A percentile compares a stretch with the other conserved stretches of the same genome.
Evolutionary conservation across 768 basidiomycete species (phyloP).

Genomic region (Tephrocybe sp.): DNA sequence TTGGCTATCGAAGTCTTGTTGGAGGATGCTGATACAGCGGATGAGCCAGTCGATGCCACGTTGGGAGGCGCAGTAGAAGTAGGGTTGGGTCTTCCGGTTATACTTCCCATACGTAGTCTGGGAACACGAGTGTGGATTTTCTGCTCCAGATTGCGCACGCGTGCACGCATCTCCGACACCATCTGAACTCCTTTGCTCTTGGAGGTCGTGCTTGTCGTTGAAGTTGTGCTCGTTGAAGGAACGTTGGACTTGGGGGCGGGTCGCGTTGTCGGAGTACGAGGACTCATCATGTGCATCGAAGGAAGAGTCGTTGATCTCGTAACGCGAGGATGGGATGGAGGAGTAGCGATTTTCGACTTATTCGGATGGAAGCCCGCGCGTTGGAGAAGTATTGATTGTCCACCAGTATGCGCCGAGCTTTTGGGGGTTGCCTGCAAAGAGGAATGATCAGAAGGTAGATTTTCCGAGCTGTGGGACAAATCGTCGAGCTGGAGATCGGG

Average conservation of each 20-base stretch:
- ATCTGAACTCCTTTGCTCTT: conserved; percentile 87
- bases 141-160: conserved; percentile 80
- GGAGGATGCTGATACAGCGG: conserved; percentile 37
- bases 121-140: conserved; percentile 88
- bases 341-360: conserved; percentile 42
- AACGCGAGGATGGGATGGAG: conserved; percentile 42
- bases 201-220: conserved; percentile 49
- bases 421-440: conserved; percentile 41
- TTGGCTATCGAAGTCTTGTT: conserved; percentile 42
- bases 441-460: conserved; percentile 31
- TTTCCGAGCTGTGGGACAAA: conserved; percentile 45
- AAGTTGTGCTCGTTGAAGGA: conserved; percentile 40
- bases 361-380: conserved; percentile 49
- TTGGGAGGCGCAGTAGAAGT: conserved; percentile 35
- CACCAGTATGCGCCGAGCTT: conserved; percentile 35
- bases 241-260: conserved; percentile 36
- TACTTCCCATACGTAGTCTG: conserved; percentile 78
- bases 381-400: conserved; percentile 49
- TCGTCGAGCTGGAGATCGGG: conserved; percentile 63
- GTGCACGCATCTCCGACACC: conserved; percentile 89
- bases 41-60: conserved; percentile 26
- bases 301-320: conserved; percentile 61
- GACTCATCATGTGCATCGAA: conserved; percentile 46
- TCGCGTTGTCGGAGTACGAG: conserved; percentile 45
- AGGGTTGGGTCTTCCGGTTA: conserved; percentile 52